phyloP scores from a whole-genome alignment of 208 protist species.

The Trypanosoma avium region DNA sequence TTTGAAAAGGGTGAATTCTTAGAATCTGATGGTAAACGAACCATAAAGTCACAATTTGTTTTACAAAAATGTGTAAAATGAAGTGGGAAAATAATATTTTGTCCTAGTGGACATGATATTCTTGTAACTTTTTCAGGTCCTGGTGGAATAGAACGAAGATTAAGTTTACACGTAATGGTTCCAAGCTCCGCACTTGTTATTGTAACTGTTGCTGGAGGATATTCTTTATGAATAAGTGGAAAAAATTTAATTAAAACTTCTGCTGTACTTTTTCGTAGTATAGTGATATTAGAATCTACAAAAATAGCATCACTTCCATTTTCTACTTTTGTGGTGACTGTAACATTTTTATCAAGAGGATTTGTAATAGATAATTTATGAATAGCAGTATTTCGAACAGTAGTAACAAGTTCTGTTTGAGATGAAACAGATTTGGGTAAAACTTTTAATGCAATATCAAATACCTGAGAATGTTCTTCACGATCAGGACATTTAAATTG shows the following conservation, averaged over 20 bases:
- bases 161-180: conserved; percentile 65
- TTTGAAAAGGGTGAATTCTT: conserved; percentile 49
- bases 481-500: conserved; percentile 56
- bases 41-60: conserved; percentile 82
- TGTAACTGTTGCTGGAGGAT: conserved; percentile 57
- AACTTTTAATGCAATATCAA: conserved; percentile 75
- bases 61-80: conserved; percentile 73
- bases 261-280: conserved; percentile 56
- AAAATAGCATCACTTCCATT: conserved; percentile 52
- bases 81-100: conserved; percentile 59
- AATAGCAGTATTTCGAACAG: conserved; percentile 68
- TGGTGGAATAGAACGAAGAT: conserved; percentile 49
- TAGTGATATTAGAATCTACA: conserved; percentile 52
- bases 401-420: conserved; percentile 71
- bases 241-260: conserved; percentile 85
- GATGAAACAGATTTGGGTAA: conserved; percentile 30
- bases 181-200: conserved; percentile 87
- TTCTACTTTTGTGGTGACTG: conserved; percentile 61
- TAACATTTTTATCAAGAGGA: conserved; percentile 78
- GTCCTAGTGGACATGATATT: conserved; percentile 88
- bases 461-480: conserved; percentile 88
- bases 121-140: conserved; percentile 69
- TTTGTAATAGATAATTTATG: conserved; percentile 88
- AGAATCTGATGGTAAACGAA: conserved; percentile 42
- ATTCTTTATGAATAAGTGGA: conserved; percentile 77